Evolutionary conservation across 805 yeast genomes (phyloP).

Genomic region (Metschnikowia rubicola): DNA sequence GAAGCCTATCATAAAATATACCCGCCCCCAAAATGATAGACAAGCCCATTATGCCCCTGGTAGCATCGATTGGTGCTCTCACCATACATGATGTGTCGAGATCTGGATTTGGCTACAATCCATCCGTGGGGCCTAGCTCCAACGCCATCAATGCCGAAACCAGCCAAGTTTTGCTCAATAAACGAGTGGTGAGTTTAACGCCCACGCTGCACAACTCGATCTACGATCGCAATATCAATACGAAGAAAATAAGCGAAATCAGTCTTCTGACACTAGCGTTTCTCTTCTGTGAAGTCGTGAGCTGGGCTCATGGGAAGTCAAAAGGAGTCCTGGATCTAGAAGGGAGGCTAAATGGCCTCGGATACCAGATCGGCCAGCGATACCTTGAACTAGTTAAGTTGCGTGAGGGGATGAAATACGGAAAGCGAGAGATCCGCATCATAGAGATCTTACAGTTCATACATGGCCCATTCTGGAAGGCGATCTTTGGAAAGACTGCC

Average conservation of each 20-base stretch:
- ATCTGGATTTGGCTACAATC: slow-evolving; percentile 43
- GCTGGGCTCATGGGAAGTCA: slow-evolving; percentile 58
- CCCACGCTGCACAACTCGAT: slow-evolving; percentile 43
- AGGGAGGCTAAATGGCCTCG: slow-evolving; percentile 60
- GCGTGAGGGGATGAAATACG: slow-evolving; percentile 58
- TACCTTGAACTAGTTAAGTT: slow-evolving; percentile 65
- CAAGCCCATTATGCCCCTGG: slow-evolving; percentile 18
- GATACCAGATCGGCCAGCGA: slow-evolving; percentile 74
- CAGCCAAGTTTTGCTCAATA: slow-evolving; percentile 33
- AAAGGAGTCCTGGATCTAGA: slow-evolving; percentile 63
- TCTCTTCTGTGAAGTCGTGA: slow-evolving; percentile 66
- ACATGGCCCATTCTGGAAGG: slow-evolving; percentile 68
- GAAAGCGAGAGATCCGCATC: slow-evolving; percentile 63
- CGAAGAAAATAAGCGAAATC: slow-evolving; percentile 64
- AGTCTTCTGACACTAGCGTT: slow-evolving; percentile 65
- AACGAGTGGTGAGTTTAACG: slow-evolving; percentile 28
- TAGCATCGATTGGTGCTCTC: slow-evolving; percentile 17
- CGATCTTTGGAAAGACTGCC: slow-evolving; percentile 68
- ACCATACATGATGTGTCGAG: slow-evolving; percentile 16
- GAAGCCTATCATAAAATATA: background rate
- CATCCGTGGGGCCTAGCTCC: slow-evolving; percentile 40
- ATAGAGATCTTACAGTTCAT: slow-evolving; percentile 71
- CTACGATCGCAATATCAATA: slow-evolving; percentile 63
- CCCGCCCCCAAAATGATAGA: slow-evolving; percentile 12
- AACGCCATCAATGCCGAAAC: slow-evolving; percentile 38